Evolutionary conservation across 2,329 filamentous ascomycete genomes (phyloP).

Genomic region (Scytalidium lignicola): DNA sequence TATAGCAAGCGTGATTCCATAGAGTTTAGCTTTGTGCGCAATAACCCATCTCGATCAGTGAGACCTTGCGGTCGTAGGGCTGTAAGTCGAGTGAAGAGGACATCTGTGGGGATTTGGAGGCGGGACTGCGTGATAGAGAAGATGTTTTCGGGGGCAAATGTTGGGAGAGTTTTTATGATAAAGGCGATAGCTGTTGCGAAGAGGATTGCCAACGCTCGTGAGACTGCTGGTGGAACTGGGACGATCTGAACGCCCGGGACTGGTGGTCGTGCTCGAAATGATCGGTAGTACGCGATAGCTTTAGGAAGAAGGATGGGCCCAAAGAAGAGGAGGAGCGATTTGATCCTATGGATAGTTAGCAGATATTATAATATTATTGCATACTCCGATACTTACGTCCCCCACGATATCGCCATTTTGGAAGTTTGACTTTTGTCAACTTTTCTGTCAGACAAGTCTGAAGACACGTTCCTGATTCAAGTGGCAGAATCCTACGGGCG

Average conservation of each 20-base stretch:
- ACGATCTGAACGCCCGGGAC: conserved; percentile 45
- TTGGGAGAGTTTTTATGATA: conserved; percentile 59
- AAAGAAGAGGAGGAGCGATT: conserved; percentile 46
- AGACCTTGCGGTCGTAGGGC: conserved; percentile 47
- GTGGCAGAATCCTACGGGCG: not conserved
- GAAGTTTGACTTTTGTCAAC: not conserved
- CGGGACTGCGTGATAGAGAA: conserved; percentile 74
- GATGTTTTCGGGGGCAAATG: conserved; percentile 72
- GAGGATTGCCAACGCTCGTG: conserved; percentile 57
- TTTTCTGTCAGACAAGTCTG: not conserved
- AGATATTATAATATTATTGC: conserved; percentile 25
- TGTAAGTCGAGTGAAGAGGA: conserved; percentile 73
- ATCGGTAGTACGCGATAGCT: conserved; percentile 59
- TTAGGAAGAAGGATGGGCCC: conserved; percentile 68
- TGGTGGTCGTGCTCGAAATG: conserved; percentile 38
- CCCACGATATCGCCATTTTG: conserved; percentile 40
- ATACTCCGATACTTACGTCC: conserved; percentile 39
- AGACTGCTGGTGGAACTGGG: conserved; percentile 47
- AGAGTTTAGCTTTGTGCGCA: conserved; percentile 65
- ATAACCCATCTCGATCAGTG: conserved; percentile 54
- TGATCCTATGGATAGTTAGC: conserved; percentile 30
- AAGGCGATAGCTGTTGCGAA: conserved; percentile 45
- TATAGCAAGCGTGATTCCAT: conserved; percentile 74
- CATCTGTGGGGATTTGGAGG: conserved; percentile 77
- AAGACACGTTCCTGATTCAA: not conserved